Evolutionary conservation across 768 basidiomycete species (phyloP), one percentile per base, ranked within the genome.

Genomic region (Hydnomerulius pinastri): DNA sequence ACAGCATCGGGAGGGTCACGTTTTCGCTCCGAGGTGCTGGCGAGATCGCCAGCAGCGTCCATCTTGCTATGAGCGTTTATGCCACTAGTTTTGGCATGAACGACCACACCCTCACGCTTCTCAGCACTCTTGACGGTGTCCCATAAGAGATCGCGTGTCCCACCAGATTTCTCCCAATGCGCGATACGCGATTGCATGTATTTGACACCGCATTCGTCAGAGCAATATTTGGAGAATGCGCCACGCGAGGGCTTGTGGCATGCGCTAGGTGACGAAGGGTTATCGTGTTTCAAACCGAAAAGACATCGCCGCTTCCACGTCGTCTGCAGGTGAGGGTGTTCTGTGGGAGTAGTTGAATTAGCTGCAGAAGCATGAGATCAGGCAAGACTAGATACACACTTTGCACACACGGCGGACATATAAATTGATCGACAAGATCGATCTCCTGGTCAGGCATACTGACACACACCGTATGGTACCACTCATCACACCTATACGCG

Each of bases 391-490:
- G 29, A 30, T 20, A 78, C 90, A 30, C 56, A 95, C 93, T 83
- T 48, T 79, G 74, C 18, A 86, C 72, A 64, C 93, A 96, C 4
- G 76, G 73, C 1, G 92, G 92, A 67, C 93, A 97, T 45, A 92
- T 83, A 68, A 96, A 96, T 66, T 90, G 87, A 72, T 96, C 94
- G 28, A 97, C 88, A 13, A 97, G 81, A 58, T 94, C 90, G 29
- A 92, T 81, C 57, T 87, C 83, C 6, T 83, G 73, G 53, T 95
- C 92, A 21, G 83, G 80, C 78, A 95, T 87, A 35, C 81, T 73
- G 23, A 95, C 85, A 59, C 93, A 97, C 41, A 82, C 77, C 0
- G 89, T 87, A 64, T 97, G 93, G 66, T 92, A 96, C 93, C 93
- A 97, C 54, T 94, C 90, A 61, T 95, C 93, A 67, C 93, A 96